Base-by-base conservation (phyloP, 2,329 filamentous ascomycete species). In the Fusarium nygamai region DNA sequence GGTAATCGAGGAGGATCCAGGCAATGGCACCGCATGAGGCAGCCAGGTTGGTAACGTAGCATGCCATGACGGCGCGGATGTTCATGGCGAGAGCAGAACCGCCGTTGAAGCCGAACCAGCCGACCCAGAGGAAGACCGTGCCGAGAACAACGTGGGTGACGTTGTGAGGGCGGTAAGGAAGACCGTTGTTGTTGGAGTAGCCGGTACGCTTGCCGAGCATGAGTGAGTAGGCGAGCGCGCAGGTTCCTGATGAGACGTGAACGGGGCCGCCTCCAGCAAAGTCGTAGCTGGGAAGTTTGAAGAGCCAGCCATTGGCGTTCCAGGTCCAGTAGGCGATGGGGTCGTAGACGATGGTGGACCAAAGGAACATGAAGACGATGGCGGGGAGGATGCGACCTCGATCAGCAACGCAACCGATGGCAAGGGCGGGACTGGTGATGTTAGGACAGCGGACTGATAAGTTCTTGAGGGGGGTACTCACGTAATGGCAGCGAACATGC, bases 101-200 rank as follows among this genome's bases (percentile, higher is more conserved):
- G 61, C 94, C 95, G 83, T 98, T 98, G 90, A 98, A 98, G 56
- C 95, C 95, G 81, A 98, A 96, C 95, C 95, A 98, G 67, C 95
- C 95, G 51, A 98, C 93, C 95, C 95, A 98, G 57, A 98, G 88
- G 83, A 92, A 89, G 33, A 92, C 88, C 8, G 93, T 94, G 29
- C 93, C 92, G 53, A 94, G 86, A 54, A 94, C 90, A 73, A 94
- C 91, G 76, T 93, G 87, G 66, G 92, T 93, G 50, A 93, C 91
- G 79, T 93, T 94, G 83, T 94, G 92, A 14, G 92, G 92, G 38
- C 89, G 88, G 84, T 92, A 92, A 8, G 90, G 89, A 8, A 91
- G 88, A 50, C 90, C 88, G 69, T 91, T 87, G 58, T 88, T 86
- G 77, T 87, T 88, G 77, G 83, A 87, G 83, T 92, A 90, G 73